Percentiles rank a stretch among this genome's conserved stretches.
Evolutionary conservation across 441 rosid species (phyloP).

Genomic region (Pelargonium cotyledonis): DNA sequence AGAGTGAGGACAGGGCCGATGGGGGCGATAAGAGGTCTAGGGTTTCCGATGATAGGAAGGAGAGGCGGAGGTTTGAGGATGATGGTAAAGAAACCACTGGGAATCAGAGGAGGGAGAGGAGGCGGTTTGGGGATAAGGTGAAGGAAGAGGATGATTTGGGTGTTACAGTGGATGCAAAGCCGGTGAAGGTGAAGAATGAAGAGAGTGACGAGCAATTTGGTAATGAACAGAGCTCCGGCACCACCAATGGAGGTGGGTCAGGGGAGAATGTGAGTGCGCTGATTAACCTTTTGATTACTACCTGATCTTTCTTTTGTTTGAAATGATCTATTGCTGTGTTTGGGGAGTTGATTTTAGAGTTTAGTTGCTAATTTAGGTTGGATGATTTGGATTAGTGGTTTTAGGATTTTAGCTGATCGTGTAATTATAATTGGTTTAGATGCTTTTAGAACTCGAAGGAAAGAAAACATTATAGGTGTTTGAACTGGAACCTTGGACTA

Average conservation of each 20-base stretch:
- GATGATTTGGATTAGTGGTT: too few relatives aligned
- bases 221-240: neutral
- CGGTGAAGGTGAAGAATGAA: slow-evolving; percentile 4
- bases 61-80: slow-evolving; percentile 51
- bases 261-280: neutral
- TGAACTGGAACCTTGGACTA: too few relatives aligned
- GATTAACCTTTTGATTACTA: neutral
- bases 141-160: slow-evolving; percentile 27
- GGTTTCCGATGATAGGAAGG: slow-evolving; percentile 35
- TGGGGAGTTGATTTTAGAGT: too few relatives aligned
- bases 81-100: slow-evolving; percentile 14
- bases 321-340: too few relatives aligned
- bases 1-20: slow-evolving; percentile 35
- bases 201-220: neutral
- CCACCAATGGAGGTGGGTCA: slow-evolving; percentile 6
- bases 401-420: too few relatives aligned
- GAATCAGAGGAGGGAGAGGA: slow-evolving; percentile 27
- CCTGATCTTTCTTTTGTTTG: too few relatives aligned
- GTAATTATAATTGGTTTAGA: too few relatives aligned
- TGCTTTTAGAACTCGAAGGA: too few relatives aligned
- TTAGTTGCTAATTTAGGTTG: too few relatives aligned
- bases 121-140: slow-evolving; percentile 52
- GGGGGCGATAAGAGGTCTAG: slow-evolving; percentile 37
- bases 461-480: too few relatives aligned
- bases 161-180: slow-evolving; percentile 9